Base-by-base conservation (phyloP, 441 rosid species). In the Corymbia citriodora region DNA sequence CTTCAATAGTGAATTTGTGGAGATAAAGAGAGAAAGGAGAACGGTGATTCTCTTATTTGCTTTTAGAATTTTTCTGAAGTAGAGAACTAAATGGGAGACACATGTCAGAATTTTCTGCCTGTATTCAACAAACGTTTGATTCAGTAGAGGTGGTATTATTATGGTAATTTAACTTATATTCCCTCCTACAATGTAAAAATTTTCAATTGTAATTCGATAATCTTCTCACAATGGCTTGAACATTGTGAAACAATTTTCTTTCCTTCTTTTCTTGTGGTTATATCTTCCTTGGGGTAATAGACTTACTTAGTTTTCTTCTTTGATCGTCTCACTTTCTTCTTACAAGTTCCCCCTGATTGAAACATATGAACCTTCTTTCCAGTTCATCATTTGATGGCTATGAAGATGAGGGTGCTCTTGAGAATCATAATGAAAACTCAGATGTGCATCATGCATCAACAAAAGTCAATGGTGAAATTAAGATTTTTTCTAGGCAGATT, bases 321-420 rank as follows among this genome's bases (percentile, higher is more conserved):
- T 87, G 59, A 53, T 55, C 18, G 27, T 52, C 18, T 52, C 82
- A 49, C 52, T 50, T 16, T 65, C 89, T 61, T 27, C 54, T 49
- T 88, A 31, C 27, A 29, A 79, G n/a, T 65, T 40, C 82, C 18
- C 50, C 36, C 27, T 50, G 82, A 61, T 55, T 81, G 7, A 79
- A 33, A 55, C 55, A 3, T 48, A 83, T 45, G 45, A 33, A 48
- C 50, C 61, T 87, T 29, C 72, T 83, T 88, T 92, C 89, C 95
- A 98, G 99, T 90, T 97, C 98, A 45, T 94, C 97, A 68, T 93
- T 94, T 92, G 99, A 97, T 95, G 99, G 96, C 89, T 97, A 94
- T 91, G 97, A 95, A 63, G 98, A 95, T 90, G 99, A 95, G 81
- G 94, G 93, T 90, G 93, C 95, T 89, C 88, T 93, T 90, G 98